Conservation (phyloP, 2,329 filamentous ascomycete genomes). For the Diaporthe nobilis region DNA sequence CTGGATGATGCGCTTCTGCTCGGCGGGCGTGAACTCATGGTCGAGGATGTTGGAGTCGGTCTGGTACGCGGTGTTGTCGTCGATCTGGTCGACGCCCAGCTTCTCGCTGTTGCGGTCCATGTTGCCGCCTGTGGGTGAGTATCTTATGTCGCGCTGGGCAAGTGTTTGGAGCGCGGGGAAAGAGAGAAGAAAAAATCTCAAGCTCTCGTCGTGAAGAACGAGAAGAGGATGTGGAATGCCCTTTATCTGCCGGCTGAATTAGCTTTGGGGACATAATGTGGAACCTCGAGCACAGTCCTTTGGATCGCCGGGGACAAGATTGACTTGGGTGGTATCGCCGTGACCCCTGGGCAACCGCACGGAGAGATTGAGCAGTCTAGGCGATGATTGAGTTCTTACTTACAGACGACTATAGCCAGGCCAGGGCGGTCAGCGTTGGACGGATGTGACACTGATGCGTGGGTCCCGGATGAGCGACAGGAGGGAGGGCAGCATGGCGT, state of each 20-base stretch:
- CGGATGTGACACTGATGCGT: slow-evolving; percentile 21
- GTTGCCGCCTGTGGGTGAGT: slow-evolving; percentile 1
- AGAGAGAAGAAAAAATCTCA: background rate
- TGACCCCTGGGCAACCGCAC: background rate
- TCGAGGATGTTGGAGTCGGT: slow-evolving; percentile 48
- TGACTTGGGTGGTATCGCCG: background rate
- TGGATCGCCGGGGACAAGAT: slow-evolving; percentile 17
- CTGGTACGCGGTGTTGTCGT: slow-evolving; percentile 43
- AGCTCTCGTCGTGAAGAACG: background rate
- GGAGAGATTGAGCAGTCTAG: background rate
- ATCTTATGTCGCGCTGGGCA: background rate
- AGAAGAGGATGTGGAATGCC: background rate
- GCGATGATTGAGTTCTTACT: background rate
- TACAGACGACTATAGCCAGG: background rate
- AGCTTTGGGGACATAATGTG: slow-evolving; percentile 18
- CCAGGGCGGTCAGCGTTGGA: background rate
- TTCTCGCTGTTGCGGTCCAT: slow-evolving; percentile 51
- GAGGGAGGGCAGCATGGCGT: background rate
- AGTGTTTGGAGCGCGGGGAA: background rate
- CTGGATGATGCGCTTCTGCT: slow-evolving; percentile 78
- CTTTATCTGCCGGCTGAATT: slow-evolving; percentile 21
- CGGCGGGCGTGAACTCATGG: slow-evolving; percentile 67
- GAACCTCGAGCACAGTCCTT: background rate
- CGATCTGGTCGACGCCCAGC: slow-evolving; percentile 24
- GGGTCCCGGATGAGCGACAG: background rate